A percentile compares a stretch with the other conserved stretches of the same genome.
Conservation (phyloP, 2,329 filamentous ascomycete species). For the Diplodia corticola region DNA sequence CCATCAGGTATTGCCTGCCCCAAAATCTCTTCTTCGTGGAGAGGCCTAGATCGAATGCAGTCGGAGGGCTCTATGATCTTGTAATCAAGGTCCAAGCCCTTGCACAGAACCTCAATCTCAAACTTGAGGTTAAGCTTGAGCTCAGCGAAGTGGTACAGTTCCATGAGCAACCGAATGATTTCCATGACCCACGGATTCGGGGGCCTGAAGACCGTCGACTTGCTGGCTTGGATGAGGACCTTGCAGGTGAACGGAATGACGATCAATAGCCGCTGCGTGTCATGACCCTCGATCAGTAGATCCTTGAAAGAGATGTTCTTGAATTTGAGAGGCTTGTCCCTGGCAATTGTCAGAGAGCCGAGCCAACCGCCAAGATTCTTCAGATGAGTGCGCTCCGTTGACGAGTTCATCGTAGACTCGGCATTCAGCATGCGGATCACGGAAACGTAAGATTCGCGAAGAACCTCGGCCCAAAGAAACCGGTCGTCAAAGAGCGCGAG, state of each 20-base stretch:
- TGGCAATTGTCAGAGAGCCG: slow-evolving; percentile 85
- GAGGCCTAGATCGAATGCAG: slow-evolving; percentile 74
- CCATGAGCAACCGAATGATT: slow-evolving; percentile 84
- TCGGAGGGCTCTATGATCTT: slow-evolving; percentile 86
- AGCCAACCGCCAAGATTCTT: slow-evolving; percentile 96
- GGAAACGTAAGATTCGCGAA: slow-evolving; percentile 88
- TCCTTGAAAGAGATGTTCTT: slow-evolving; percentile 98
- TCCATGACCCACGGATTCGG: slow-evolving; percentile 99
- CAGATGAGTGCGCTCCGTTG: slow-evolving; percentile 80
- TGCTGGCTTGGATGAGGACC: slow-evolving; percentile 79
- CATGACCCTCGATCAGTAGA: slow-evolving; percentile 86
- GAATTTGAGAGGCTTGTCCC: slow-evolving; percentile 93
- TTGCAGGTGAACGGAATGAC: slow-evolving; percentile 99
- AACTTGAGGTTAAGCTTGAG: slow-evolving; percentile 97
- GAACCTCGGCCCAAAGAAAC: slow-evolving; percentile 80
- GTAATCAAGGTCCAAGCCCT: slow-evolving; percentile 86
- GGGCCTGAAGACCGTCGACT: slow-evolving; percentile 85
- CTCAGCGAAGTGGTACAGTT: slow-evolving; percentile 90
- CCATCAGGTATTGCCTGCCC: slow-evolving; percentile 61
- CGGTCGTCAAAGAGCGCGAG: slow-evolving; percentile 80
- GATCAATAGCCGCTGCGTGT: slow-evolving; percentile 85
- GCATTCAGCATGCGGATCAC: slow-evolving; percentile 86
- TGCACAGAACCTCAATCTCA: slow-evolving; percentile 96
- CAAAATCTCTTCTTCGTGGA: slow-evolving; percentile 61
- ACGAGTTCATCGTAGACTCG: slow-evolving; percentile 79